phyloP scores from a whole-genome alignment of 2,329 filamentous ascomycete genomes.

The Pestalotiopsis sp. region DNA sequence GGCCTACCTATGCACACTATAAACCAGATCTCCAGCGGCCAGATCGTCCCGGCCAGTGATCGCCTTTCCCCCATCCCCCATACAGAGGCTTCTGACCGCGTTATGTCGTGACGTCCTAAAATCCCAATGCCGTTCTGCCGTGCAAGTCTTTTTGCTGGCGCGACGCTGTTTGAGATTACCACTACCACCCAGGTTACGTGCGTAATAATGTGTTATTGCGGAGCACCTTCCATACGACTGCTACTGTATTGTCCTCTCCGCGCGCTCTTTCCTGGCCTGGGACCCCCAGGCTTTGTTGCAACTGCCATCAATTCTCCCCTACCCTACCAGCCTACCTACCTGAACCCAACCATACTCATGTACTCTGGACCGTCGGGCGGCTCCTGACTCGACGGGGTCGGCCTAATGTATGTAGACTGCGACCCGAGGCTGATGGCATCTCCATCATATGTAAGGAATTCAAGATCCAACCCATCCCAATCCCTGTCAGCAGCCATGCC shows the following conservation, averaged over 20 bases:
- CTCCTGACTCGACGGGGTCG: slow-evolving; percentile 2
- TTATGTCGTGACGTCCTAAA: background rate
- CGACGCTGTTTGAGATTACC: background rate
- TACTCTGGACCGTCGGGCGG: background rate
- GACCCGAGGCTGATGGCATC: background rate
- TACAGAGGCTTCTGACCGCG: background rate
- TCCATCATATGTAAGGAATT: background rate
- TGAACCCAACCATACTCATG: background rate
- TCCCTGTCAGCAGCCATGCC: background rate
- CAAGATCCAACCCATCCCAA: background rate
- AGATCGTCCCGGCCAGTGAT: background rate
- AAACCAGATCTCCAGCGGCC: background rate
- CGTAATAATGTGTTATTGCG: slow-evolving; percentile 5
- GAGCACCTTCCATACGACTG: background rate
- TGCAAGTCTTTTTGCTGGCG: background rate
- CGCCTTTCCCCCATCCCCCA: background rate
- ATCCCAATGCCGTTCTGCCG: background rate
- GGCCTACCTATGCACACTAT: background rate
- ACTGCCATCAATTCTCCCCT: background rate
- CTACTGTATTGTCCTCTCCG: background rate
- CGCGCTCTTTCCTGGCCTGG: background rate
- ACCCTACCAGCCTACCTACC: background rate
- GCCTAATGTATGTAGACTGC: background rate
- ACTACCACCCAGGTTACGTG: background rate
- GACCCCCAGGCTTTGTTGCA: background rate